Conservation (phyloP, 805 yeast genomes). For the Cyberlindnera mississippiensis region DNA sequence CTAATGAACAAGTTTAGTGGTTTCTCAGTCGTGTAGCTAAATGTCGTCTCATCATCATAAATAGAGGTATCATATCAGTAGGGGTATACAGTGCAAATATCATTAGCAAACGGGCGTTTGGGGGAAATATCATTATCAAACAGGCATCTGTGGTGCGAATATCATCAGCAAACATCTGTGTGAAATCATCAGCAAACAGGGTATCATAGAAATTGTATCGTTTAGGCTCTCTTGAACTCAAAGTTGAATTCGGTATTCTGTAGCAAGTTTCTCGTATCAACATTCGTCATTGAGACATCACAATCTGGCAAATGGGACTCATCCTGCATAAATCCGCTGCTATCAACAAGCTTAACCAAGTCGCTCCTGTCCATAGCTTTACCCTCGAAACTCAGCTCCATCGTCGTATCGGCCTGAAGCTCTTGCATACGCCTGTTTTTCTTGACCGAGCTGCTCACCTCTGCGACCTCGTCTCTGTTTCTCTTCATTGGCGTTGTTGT, state of each 20-base stretch:
- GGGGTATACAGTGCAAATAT: too few species aligned
- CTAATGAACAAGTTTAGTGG: too few species aligned
- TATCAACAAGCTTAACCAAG: constrained; percentile 38
- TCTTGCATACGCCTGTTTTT: constrained; percentile 24
- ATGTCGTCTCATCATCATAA: too few species aligned
- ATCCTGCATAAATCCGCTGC: constrained; percentile 33
- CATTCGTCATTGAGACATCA: constrained; percentile 6
- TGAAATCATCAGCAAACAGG: too few species aligned
- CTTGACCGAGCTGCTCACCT: constrained; percentile 22
- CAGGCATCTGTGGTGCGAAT: too few species aligned
- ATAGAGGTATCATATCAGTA: too few species aligned
- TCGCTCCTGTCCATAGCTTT: constrained; percentile 42
- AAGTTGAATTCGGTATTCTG: constrained; percentile 24
- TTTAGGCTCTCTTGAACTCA: constrained; percentile 14
- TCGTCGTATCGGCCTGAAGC: constrained; percentile 23
- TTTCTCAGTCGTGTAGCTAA: too few species aligned
- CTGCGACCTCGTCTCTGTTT: constrained; percentile 27
- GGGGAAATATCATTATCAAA: too few species aligned
- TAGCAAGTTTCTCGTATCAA: constrained; percentile 25
- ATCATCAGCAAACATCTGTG: too few species aligned
- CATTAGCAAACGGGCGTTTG: too few species aligned
- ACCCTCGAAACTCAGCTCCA: constrained; percentile 43
- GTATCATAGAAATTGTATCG: too few species aligned
- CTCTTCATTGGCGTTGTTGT: constrained; percentile 25
- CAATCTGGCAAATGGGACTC: constrained; percentile 18